Base-by-base conservation (phyloP, 495 filamentous ascomycete species). In the Tuber calosporum region DNA sequence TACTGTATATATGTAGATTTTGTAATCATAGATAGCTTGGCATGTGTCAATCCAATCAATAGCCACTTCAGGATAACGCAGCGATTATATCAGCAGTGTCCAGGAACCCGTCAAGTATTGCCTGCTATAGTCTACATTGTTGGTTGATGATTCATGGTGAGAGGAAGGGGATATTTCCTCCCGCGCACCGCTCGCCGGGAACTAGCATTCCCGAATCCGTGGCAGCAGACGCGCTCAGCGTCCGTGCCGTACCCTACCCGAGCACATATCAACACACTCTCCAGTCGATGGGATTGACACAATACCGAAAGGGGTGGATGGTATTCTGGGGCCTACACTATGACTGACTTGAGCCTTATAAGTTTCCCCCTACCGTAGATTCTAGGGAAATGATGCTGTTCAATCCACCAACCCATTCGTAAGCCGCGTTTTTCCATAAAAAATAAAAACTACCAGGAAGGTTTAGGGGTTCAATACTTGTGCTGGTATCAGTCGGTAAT, bases 211-310 rank as follows among this genome's bases (percentile, higher is more conserved):
- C 79, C 83, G 76, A 87, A 91, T 82, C 90, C 89, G 1, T 87
- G 90, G 45, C 19, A 62, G 68, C 83, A 79, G 0, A 90, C 87
- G 67, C 88, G 75, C 66, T 83, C 83, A 4, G 87, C 90, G 43
- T 85, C 83, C 26, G 83, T 79, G 42, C 84, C 81, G n/a, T n/a
- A n/a, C n/a, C n/a, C n/a, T n/a, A n/a, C n/a, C 20, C 83, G 82
- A 6, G 73, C 80, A 62, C 83, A n/a, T n/a, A n/a, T 84, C 89
- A 89, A 91, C 30, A 84, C 76, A n/a, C 77, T 81, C 77, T 81
- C 90, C 90, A 91, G 0, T 89, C 89, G 2, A 87, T 86, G 20
- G 82, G 68, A 77, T 90, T 89, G 74, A 92, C 86, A n/a, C 26
- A 90, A 86, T 39, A 79, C 76, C n/a, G 83, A 84, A 77, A 91